Percentiles rank a stretch among this genome's conserved stretches.
Conservation (phyloP, 257 asterid genomes). For the Solanum corneliomulleri region DNA sequence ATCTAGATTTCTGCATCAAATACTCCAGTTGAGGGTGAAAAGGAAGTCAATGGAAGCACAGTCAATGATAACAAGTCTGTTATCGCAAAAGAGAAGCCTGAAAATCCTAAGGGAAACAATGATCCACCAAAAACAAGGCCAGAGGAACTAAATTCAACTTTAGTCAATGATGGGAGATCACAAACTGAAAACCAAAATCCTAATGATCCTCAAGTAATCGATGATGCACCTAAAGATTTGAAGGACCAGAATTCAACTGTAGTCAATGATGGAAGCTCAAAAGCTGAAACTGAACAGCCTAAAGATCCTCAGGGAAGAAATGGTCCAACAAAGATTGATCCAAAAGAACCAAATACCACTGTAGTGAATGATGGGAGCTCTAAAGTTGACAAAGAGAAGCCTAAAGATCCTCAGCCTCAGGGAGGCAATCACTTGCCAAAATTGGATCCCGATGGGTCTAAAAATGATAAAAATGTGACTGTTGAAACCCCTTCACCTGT, state of each 20-base stretch:
- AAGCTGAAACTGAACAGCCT: conserved; percentile 13
- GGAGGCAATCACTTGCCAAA: conserved; percentile 15
- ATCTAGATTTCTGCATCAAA: conserved; percentile 32
- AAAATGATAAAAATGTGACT: background rate
- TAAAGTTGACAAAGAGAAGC: conserved; percentile 3
- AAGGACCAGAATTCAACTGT: background rate
- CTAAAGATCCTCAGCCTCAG: conserved; percentile 12
- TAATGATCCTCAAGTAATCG: background rate
- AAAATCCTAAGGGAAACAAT: conserved; percentile 4
- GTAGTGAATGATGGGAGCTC: background rate
- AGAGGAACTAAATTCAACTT: background rate
- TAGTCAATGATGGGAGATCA: background rate
- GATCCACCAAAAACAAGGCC: conserved; percentile 17
- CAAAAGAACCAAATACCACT: conserved; percentile 5
- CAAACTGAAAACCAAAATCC: background rate
- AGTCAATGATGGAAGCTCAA: conserved; percentile 1
- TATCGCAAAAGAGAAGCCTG: conserved; percentile 11
- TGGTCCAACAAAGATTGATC: conserved; percentile 15
- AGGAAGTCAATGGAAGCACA: conserved; percentile 7
- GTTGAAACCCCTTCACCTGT: background rate
- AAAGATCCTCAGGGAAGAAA: conserved; percentile 13
- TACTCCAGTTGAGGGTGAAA: conserved; percentile 13
- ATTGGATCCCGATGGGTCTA: conserved; percentile 12
- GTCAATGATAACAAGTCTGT: conserved; percentile 3
- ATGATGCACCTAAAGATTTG: background rate